A percentile compares a stretch with the other conserved stretches of the same genome.
phyloP scores from a whole-genome alignment of 495 filamentous ascomycete genomes.

The Daldinia concentrica region DNA sequence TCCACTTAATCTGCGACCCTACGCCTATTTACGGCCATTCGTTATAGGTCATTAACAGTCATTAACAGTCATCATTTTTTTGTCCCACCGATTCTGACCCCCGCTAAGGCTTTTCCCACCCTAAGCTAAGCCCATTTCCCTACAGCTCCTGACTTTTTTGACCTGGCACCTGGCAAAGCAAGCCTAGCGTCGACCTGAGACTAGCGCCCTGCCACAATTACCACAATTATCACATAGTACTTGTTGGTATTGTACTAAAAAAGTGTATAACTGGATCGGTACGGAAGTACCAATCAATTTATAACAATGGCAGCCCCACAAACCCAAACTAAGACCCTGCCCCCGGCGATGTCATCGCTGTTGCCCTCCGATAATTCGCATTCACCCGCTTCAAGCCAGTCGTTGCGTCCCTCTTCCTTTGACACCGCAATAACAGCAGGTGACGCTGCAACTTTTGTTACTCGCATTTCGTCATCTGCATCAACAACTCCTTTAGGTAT shows the following conservation, averaged over 20 bases:
- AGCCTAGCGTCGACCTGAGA: constrained; percentile 2
- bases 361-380: constrained; percentile 15
- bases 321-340: constrained; percentile 28
- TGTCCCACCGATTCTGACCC: constrained; percentile 2
- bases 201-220: background rate
- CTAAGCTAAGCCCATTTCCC: background rate
- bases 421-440: constrained; percentile 20
- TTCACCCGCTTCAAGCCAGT: constrained; percentile 19
- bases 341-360: constrained; percentile 43
- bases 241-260: background rate
- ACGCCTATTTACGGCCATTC: background rate
- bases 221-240: too few relatives aligned
- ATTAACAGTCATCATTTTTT: background rate
- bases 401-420: constrained; percentile 19
- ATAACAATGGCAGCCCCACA: constrained; percentile 42
- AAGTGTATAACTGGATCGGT: background rate
- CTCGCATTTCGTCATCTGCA: constrained; percentile 31
- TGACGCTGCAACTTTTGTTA: constrained; percentile 15
- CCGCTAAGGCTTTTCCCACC: background rate
- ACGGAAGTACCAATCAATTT: constrained; percentile 30
- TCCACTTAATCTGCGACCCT: constrained; percentile 23
- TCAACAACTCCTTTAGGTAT: constrained; percentile 38
- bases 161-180: constrained; percentile 2
- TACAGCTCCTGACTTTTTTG: constrained; percentile 9
- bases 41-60: too few relatives aligned